These are phyloP conservation scores for Galerina sulciceps DNA, from an alignment of 768 basidiomycete genomes.

Conservation along the genomic window DNA sequence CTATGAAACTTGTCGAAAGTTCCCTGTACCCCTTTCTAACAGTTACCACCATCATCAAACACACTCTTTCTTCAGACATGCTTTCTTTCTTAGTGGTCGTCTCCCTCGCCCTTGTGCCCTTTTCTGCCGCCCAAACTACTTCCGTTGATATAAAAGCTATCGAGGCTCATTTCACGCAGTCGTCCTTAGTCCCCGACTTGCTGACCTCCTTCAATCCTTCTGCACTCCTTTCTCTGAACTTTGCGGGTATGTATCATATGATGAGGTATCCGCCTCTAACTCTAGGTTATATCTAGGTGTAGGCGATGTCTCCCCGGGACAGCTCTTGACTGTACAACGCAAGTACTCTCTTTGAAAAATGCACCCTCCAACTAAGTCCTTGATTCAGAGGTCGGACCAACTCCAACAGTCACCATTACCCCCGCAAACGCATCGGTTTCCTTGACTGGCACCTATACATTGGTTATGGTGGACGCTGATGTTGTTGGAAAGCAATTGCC, in stretches of 20 bases:
- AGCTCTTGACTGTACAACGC: constrained; percentile 60
- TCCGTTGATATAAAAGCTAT: constrained; percentile 57
- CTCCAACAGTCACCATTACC: constrained; percentile 57
- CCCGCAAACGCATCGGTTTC: constrained; percentile 50
- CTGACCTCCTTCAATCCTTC: constrained; percentile 62
- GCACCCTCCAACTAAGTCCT: neutral
- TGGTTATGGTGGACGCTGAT: constrained; percentile 79
- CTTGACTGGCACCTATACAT: constrained; percentile 59
- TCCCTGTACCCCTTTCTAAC: neutral
- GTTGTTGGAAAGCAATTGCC: constrained; percentile 62
- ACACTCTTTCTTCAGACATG: constrained; percentile 30
- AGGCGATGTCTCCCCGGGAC: constrained; percentile 59
- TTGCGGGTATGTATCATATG: constrained; percentile 31
- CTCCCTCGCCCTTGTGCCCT: constrained; percentile 43
- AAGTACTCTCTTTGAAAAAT: constrained; percentile 28
- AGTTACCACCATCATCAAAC: constrained; percentile 1
- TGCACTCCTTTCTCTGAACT: constrained; percentile 60
- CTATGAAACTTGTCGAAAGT: neutral
- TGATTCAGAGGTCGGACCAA: constrained; percentile 55
- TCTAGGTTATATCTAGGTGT: constrained; percentile 32
- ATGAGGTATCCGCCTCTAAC: constrained; percentile 3
- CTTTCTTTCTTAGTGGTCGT: constrained; percentile 34
- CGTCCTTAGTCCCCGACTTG: constrained; percentile 65
- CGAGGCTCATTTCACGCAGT: constrained; percentile 68
- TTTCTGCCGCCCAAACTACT: constrained; percentile 51